A percentile compares a stretch with the other conserved stretches of the same genome.
phyloP scores from a whole-genome alignment of 352 stramenopile species.

The Albugo candida region DNA sequence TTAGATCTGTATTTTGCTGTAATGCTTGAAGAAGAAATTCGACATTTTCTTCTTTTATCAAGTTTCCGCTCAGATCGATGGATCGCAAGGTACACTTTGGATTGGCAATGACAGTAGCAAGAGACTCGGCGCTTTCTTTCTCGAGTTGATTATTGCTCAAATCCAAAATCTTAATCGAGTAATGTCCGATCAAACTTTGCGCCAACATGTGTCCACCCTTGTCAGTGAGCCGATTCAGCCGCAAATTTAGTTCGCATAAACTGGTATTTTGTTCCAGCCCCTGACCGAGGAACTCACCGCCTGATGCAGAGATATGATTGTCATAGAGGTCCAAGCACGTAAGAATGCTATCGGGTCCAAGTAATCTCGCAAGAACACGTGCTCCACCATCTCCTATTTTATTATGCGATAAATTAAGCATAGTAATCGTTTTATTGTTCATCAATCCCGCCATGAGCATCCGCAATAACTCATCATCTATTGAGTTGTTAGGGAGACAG shows the following conservation, averaged over 20 bases:
- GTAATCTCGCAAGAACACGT: conserved; percentile 75
- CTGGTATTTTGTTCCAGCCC: conserved; percentile 80
- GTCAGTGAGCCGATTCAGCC: conserved; percentile 83
- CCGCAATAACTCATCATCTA: conserved; percentile 84
- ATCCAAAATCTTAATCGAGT: conserved; percentile 52
- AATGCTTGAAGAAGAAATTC: conserved; percentile 36
- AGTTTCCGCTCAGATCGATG: conserved; percentile 74
- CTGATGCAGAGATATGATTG: conserved; percentile 87
- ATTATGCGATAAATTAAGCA: conserved; percentile 88
- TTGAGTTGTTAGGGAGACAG: conserved; percentile 70
- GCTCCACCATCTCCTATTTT: conserved; percentile 88
- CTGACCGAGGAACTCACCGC: conserved; percentile 76
- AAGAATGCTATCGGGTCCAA: conserved; percentile 78
- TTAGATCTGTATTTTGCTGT: conserved; percentile 29
- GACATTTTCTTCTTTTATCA: conserved; percentile 35
- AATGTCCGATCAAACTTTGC: conserved; percentile 60
- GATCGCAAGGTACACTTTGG: conserved; percentile 31
- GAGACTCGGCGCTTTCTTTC: conserved; percentile 38
- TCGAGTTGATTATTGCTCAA: conserved; percentile 69
- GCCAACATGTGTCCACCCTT: conserved; percentile 78
- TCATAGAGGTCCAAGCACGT: conserved; percentile 79
- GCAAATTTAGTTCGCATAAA: conserved; percentile 78
- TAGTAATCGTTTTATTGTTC: conserved; percentile 83
- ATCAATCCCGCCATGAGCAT: conserved; percentile 88
- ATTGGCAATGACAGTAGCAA: conserved; percentile 57